A percentile compares a stretch with the other conserved stretches of the same genome.
Evolutionary conservation across 495 filamentous ascomycete genomes (phyloP).

Genomic region (Polyplosphaeria fusca): DNA sequence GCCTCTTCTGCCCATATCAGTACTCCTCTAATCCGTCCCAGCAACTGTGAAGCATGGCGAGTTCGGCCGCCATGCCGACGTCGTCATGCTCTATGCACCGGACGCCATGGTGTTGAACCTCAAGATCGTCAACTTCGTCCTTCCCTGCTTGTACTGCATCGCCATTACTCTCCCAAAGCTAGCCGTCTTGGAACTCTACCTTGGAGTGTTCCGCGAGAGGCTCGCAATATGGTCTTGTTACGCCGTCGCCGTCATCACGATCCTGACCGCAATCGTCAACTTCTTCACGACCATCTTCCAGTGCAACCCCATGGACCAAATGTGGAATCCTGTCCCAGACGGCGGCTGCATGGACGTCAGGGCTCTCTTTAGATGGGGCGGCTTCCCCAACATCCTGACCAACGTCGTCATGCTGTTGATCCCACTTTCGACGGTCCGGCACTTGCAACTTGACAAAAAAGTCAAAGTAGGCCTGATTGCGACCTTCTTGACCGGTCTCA

Average conservation of each 20-base stretch:
- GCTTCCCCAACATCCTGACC: constrained; percentile 8
- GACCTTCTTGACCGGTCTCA: background rate
- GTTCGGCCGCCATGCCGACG: constrained; percentile 1
- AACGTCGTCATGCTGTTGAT: constrained; percentile 11
- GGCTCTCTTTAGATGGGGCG: background rate
- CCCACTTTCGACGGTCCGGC: constrained; percentile 12
- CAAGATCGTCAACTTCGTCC: background rate
- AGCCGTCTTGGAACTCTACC: background rate
- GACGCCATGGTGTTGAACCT: background rate
- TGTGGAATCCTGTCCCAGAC: background rate
- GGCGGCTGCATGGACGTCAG: constrained; percentile 2
- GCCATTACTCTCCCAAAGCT: background rate
- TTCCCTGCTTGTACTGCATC: background rate
- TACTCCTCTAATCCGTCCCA: background rate
- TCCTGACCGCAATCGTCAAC: background rate
- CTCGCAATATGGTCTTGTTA: background rate
- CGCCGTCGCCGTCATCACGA: background rate
- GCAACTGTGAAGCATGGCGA: background rate
- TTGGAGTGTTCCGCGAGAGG: background rate
- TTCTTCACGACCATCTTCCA: constrained; percentile 1
- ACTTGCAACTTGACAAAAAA: constrained; percentile 2
- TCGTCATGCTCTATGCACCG: background rate
- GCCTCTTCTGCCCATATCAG: background rate
- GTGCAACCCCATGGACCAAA: background rate
- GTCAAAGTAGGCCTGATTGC: background rate